Base-by-base conservation (phyloP, 108 stramenopile species). In the Cyclotella distinguenda region DNA sequence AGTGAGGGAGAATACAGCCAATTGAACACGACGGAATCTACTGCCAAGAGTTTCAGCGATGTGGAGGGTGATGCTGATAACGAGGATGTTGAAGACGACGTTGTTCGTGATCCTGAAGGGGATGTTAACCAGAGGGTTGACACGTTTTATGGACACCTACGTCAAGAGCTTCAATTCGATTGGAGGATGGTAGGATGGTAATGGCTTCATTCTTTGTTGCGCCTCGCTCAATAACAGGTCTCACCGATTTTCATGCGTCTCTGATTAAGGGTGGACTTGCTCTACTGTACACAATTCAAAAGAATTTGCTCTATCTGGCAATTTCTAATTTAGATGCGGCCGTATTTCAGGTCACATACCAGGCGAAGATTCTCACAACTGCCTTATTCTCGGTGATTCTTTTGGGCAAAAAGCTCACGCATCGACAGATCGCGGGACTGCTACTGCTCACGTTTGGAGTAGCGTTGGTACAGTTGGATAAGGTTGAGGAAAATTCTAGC, bases 321-420 rank as follows among this genome's bases (percentile, higher is more conserved):
- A 81, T 98, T 68, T 84, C 87, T 26, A 95, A 99, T 59, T 83
- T 99, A 32, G 97, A 98, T 61, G 95, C 97, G 1, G 94, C 97
- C 3, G 96, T 92, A 26, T 98, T 96, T 69, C 97, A 98, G 83
- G 97, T 99, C 1, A 93, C 89, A 59, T 98, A 98, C 70, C 97
- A 99, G 66, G 79, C 96, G 35, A 99, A 98, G 75, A 97, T 99
- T 46, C 80, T 99, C 26, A 97, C 97, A 5, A 98, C 99, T 18
- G 99, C 99, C 7, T 46, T 97, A 4, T 99, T 99, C 74, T 91
- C 91, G 26, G 94, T 94, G 27, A 12, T 92, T 15, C 53, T 99
- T 70, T 77, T 99, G 43, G 77, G 84, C 7, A 69, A 58, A 30
- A 93, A 95, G 64, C 96, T 96, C 89, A 60, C 82, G 9, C 72